Base-by-base conservation (phyloP, 78 protist species). In the Speleostelium caveatum region DNA sequence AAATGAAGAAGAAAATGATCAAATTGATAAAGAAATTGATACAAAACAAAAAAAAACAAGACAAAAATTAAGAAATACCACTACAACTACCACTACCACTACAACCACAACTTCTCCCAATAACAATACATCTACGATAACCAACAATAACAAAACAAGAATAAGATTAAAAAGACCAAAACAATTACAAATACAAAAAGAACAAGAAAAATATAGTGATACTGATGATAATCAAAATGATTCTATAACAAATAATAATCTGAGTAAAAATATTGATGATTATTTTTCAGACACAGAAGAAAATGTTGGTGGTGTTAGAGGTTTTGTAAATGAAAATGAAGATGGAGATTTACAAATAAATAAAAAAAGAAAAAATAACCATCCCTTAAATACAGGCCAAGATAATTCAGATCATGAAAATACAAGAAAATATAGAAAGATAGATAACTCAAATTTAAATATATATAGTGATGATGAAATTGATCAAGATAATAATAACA, bases 61-160 rank as follows among this genome's bases (percentile, higher is more conserved):
- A 45, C 56, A 16, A 72, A 38, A 19, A 14, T 26, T 21, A 24
- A 65, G 4, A 32, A 51, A 12, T 7, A 51, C 45, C 51, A 55
- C 62, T 22, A 45, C 75, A 22, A 69, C 75, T 10, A 69, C 75
- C 12, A 69, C 75, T 28, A 69, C 75, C 8, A 69, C 75, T 2
- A 69, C 73, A 38, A 67, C 75, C 8, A 45, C 75, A 19, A 45
- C 75, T 16, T 32, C 72, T n/a, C 8, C 33, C 5, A 58, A 58
- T n/a, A 58, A 58, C 14, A 51, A 51, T 33, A 8, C 41, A 65
- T 3, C 72, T 10, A 65, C 49, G 36, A 65, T 28, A 42, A 42
- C 74, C 12, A 68, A 39, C 16, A 30, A 14, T 2, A 68, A 22
- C 6, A 45, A 10, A 45, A 45, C n/a, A 45, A 45, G 53, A 45